Evolutionary conservation across 139 green algal genomes (phyloP).

Genomic region (Spirogloea muscicola): DNA sequence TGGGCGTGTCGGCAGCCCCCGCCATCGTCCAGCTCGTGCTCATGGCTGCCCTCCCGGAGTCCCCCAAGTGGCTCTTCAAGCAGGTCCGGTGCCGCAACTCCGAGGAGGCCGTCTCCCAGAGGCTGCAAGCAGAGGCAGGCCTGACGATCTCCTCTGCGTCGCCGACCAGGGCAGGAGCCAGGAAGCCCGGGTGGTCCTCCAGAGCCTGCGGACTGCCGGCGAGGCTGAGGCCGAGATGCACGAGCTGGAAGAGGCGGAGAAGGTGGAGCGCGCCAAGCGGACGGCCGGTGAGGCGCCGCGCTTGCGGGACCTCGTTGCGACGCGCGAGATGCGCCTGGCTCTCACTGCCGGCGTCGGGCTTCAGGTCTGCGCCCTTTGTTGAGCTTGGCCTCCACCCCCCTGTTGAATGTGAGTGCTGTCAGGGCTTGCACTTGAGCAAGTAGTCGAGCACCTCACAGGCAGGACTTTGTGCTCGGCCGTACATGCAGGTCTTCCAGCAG

Average conservation of each 20-base stretch:
- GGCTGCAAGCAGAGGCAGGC: too few relatives aligned
- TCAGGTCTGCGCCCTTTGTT: too few relatives aligned
- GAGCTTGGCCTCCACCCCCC: too few relatives aligned
- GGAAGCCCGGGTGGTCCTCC: constrained; percentile 12
- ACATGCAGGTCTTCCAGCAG: constrained; percentile 67
- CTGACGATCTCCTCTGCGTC: background rate
- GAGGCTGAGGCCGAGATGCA: constrained; percentile 12
- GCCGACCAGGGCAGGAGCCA: background rate
- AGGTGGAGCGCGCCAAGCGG: background rate
- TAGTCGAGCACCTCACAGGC: too few relatives aligned
- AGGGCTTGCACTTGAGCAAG: too few relatives aligned
- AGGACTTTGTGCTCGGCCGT: background rate
- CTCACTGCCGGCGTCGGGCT: constrained; percentile 54
- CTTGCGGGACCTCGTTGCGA: constrained; percentile 17
- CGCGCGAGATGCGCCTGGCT: constrained; percentile 19
- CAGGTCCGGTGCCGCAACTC: constrained; percentile 1
- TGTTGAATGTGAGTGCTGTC: too few relatives aligned
- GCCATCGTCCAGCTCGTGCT: constrained; percentile 53
- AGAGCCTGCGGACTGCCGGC: background rate
- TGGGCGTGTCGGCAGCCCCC: constrained; percentile 63
- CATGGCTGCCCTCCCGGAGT: constrained; percentile 62
- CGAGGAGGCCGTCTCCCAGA: background rate
- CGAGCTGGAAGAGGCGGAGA: background rate
- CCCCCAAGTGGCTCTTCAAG: constrained; percentile 54
- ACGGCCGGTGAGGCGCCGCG: background rate